Base-by-base conservation (phyloP, 352 stramenopile species). In the Sclerospora graminicola region DNA sequence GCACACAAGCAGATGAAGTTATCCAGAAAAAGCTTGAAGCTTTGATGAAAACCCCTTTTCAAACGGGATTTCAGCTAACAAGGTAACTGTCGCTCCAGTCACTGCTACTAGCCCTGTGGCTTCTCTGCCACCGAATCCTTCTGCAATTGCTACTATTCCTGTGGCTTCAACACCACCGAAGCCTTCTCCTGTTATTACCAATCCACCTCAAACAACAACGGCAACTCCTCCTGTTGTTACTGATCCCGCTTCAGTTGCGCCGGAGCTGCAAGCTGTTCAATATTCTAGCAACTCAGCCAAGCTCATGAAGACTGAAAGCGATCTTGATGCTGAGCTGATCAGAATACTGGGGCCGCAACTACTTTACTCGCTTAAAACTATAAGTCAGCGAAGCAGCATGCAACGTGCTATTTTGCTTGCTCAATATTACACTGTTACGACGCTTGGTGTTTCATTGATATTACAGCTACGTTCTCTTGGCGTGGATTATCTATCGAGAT, bases 401-500 rank as follows among this genome's bases (percentile, higher is more conserved):
- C 51, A 55, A 4, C 66, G 70, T 3, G 76, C 72, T 13, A 64
- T 88, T 32, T 57, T 85, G 19, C 46, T 88, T 27, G 72, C 70
- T 31, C 48, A 85, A 9, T 88, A 79, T 36, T 60, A 84, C 31
- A 65, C 63, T 44, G 75, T 82, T 15, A 76, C 70, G 15, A 28
- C 55, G 18, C 50, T 85, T 0, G 76, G 76, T 19, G 53, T 82
- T 18, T 88, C 76, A 16, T 50, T 80, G 11, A 67, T 88, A 41
- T 55, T 82, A 39, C 66, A 82, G 41, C 46, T 85, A 8, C 69
- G 73, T 16, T 60, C 37, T 11, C 52, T 84, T 28, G 51, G 64
- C 1, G 53, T 85, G 14, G 49, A 78, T 11, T 88, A 20, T 70
- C 75, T 8, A 78, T 83, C 41, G 73, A 85, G 35, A 57, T 85